Evolutionary conservation across 805 yeast species (phyloP), one percentile per base, ranked within the genome.

Genomic region (Kregervanrija pseudodelftensis): DNA sequence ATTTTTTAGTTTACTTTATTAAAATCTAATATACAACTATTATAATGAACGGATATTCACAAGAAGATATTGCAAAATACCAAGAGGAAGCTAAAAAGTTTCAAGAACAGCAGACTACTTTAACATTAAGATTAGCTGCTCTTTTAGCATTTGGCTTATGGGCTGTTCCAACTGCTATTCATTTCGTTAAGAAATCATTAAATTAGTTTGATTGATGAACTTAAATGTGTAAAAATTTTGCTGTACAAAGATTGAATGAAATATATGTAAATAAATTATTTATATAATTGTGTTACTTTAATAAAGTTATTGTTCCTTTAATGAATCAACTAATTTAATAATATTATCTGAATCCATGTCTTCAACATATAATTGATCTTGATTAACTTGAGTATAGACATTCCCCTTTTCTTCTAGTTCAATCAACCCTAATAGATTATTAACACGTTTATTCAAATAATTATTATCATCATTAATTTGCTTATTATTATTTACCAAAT

Each of bases 91-190:
- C 80, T 64, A 81, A 77, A 69, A 80, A 74, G 59, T 60, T 73
- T 45, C 88, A 81, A 60, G 81, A 82, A 64, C 72, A 76, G 57
- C 74, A 72, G 54, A 79, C 86, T 43, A 68, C 71, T 56, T 70
- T 72, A 49, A 82, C 86, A 40, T 64, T 84, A 54, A 68, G 67
- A 54, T 67, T 72, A 39, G 86, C 90, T 17, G 80, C 78, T 39
- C 63, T 73, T 51, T 66, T 82, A 48, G 86, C 87, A 40, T 76
- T 80, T 49, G 79, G 80, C 16, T 72, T 84, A 57, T 84, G 82
- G 81, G 56, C 59, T 28, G 49, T 64, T 44, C 86, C 86, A 52
- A 73, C 80, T 34, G 62, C 75, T 41, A 63, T 67, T 62, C 82
- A 80, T 59, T 77, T 69, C 50, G 59, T 73, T 56, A 76, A 67